Base-by-base conservation (phyloP, 257 asterid species). In the Salvia splendens region DNA sequence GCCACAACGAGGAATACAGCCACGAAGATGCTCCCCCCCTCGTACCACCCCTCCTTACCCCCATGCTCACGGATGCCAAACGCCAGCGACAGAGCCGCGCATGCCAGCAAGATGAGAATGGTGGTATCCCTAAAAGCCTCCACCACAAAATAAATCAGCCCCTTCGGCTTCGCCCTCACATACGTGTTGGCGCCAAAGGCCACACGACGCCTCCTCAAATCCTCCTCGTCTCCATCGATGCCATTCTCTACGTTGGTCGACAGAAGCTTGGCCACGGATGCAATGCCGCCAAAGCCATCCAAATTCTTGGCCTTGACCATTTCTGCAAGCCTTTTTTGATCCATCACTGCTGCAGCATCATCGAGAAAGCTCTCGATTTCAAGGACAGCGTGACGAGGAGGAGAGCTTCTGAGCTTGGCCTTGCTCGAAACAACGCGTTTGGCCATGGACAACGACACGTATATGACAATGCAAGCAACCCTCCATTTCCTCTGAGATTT, bases 21-120 rank as follows among this genome's bases (percentile, higher is more conserved):
- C 7, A 72, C 73, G 24, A 80, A 54, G 61, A 86, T 86, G 77
- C 85, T 80, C 2, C 83, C 86, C 1, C 96, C 96, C 68, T 89
- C 96, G 6, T 79, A 80, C 79, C 89, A 89, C 30, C 92, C 95
- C 46, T 73, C 74, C 0, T 30, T 20, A 0, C 16, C 75, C 0
- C 95, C 96, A 2, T 80, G 83, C 49, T 66, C 79, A 49, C 77
- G 65, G 1, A 84, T 30, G 0, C 95, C 95, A 33, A 84, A 84
- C 20, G 82, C 71, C 4, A 89, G 69, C 3, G 95, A 80, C 1
- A 86, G 62, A 0, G 77, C 70, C 4, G 85, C 96, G 64, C 84
- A 86, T 0, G 70, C 58, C 0, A 86, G 58, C 17, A 86, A 79
- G 55, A 89, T 73, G 24, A 86, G 15, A 59, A 84, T 77, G 24